Evolutionary conservation across 2,329 filamentous ascomycete genomes (phyloP), one percentile per base, ranked within the genome.

Genomic region (Elsinoe ampelina): DNA sequence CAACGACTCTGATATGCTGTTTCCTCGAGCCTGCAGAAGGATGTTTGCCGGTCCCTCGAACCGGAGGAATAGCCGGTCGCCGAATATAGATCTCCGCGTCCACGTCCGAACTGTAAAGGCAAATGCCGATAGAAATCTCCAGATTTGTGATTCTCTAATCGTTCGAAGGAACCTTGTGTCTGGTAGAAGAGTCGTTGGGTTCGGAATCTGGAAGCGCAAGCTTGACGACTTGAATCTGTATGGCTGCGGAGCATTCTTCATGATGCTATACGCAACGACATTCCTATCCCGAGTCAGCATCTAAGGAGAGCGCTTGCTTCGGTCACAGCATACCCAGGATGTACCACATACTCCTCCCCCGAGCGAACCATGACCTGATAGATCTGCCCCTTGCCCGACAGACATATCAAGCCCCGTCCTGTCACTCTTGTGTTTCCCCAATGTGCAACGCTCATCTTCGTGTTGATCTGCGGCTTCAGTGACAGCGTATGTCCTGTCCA

Each of bases 361-460:
- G 85, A 82, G 58, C 82, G 84, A 54, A 98, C 74, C 1, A 83
- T 84, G 34, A 98, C 77, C 63, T 93, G 86, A 70, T 96, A 95
- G 59, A 95, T 83, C 67, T 96, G 89, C 0, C 93, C 93, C 17
- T 86, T 87, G 5, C 91, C 90, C 7, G 87, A 84, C 13, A 98
- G 77, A 1, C 90, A 92, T 0, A 91, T 80, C 19, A 98, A 77
- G 1, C 93, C 93, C 62, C 93, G 82, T 38, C 93, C 93, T 0
- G 90, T 95, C 59, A 96, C 77, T 61, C 87, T 81, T 11, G 92
- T 91, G 73, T 83, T 93, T 64, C 93, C 93, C 92, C 92, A 97
- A 68, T 96, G 85, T 45, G 89, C 84, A 54, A 95, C 67, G 57
- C 87, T 80, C 67, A 96, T 79, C 61, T 80, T 80, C 42, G 79